Evolutionary conservation across 371 early-diverging fungal genomes (phyloP).

Genomic region (Globomyces sp.): DNA sequence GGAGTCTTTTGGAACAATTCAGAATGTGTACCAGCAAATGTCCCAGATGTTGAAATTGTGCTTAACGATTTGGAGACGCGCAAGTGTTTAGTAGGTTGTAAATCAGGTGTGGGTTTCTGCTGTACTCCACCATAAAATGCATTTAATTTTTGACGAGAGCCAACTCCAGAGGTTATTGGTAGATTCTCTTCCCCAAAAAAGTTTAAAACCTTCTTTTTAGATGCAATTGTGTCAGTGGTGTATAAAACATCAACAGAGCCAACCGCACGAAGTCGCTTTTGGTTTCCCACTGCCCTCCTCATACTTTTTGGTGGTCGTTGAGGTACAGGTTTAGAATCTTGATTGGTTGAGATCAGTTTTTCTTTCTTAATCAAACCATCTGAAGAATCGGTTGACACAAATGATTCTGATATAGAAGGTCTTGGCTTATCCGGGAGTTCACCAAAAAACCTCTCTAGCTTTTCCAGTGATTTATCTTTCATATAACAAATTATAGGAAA

Average conservation of each 20-base stretch:
- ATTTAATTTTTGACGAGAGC: conserved; percentile 12
- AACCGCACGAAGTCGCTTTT: neutral
- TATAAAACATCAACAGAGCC: conserved; percentile 7
- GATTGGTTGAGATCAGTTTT: neutral
- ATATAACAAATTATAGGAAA: too few relatives aligned
- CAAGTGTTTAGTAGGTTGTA: conserved; percentile 11
- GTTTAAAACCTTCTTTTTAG: conserved; percentile 13
- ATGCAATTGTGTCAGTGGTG: conserved; percentile 6
- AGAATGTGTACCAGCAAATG: neutral
- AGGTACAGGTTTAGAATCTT: neutral
- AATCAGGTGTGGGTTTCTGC: neutral
- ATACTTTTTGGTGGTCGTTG: neutral
- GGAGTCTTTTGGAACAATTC: conserved; percentile 1
- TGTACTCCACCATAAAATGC: neutral
- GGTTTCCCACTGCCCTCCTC: neutral
- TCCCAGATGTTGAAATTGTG: neutral
- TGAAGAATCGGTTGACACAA: neutral
- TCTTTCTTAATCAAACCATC: conserved; percentile 8
- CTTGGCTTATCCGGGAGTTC: neutral
- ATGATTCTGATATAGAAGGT: conserved; percentile 1
- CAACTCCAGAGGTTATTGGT: conserved; percentile 5
- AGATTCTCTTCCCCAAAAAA: conserved; percentile 18
- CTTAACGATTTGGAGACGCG: neutral
- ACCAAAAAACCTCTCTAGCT: conserved; percentile 5
- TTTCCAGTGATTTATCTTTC: neutral